A percentile compares a stretch with the other conserved stretches of the same genome.
Evolutionary conservation across 345 rosid species (phyloP).

Genomic region (Cardamine occulta): DNA sequence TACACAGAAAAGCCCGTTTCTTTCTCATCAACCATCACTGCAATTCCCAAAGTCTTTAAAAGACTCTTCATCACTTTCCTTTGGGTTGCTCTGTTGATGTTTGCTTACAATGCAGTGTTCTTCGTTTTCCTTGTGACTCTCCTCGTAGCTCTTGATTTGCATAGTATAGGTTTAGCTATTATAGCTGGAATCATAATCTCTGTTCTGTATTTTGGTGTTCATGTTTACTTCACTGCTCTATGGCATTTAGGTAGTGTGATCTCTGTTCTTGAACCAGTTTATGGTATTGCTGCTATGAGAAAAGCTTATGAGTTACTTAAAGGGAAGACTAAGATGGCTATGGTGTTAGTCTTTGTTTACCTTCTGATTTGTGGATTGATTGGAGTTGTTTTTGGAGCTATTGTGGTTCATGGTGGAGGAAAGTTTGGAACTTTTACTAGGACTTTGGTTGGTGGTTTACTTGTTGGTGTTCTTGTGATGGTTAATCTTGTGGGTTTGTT

Average conservation of each 20-base stretch:
- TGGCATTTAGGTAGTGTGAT: conserved; percentile 98
- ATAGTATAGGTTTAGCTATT: conserved; percentile 49
- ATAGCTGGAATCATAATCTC: conserved; percentile 52
- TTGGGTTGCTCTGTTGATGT: conserved; percentile 80
- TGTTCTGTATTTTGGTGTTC: conserved; percentile 69
- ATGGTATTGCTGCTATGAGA: conserved; percentile 84
- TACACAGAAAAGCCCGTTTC: conserved; percentile 86
- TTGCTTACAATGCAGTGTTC: conserved; percentile 66
- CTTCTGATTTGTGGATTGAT: conserved; percentile 57
- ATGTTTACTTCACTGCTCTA: conserved; percentile 88
- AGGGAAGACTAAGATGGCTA: conserved; percentile 71
- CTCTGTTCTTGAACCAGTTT: conserved; percentile 88
- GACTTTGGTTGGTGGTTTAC: conserved; percentile 79
- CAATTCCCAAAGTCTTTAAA: conserved; percentile 84
- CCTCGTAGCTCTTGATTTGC: conserved; percentile 60
- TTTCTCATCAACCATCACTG: conserved; percentile 75
- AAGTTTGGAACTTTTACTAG: conserved; percentile 58
- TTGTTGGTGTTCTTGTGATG: conserved; percentile 87
- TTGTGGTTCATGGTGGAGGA: conserved; percentile 93
- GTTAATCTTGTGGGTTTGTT: conserved; percentile 87
- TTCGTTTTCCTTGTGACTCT: conserved; percentile 56
- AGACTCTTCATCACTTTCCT: conserved; percentile 80
- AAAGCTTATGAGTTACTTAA: conserved; percentile 84
- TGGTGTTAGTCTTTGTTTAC: conserved; percentile 67
- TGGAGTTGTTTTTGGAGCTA: conserved; percentile 48